Percentiles rank a stretch among this genome's conserved stretches.
Conservation (phyloP, 805 yeast species). For the Aciculoconidium aculeatum region DNA sequence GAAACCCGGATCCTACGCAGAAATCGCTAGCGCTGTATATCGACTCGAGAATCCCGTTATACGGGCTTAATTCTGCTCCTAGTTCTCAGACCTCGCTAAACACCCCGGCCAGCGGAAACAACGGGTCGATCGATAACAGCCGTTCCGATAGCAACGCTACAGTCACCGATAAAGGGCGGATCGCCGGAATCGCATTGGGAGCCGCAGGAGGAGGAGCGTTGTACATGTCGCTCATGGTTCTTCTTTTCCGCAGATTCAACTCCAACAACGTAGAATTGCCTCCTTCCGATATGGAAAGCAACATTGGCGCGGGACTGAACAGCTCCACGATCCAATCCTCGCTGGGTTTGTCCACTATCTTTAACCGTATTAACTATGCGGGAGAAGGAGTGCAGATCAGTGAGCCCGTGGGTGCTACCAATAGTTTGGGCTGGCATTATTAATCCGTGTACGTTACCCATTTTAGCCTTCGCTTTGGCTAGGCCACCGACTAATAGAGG, state of each 20-base stretch:
- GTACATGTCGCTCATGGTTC: constrained; percentile 56
- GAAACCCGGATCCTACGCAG: constrained; percentile 51
- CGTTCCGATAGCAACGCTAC: constrained; percentile 7
- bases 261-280: constrained; percentile 33
- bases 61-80: constrained; percentile 28
- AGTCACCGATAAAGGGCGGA: constrained; percentile 30
- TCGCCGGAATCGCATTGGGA: constrained; percentile 80
- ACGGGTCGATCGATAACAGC: constrained; percentile 32
- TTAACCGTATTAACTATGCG: constrained; percentile 19
- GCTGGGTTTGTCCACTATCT: constrained; percentile 23
- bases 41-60: constrained; percentile 62
- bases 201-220: constrained; percentile 70
- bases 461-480: too few species aligned
- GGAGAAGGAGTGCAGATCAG: constrained; percentile 43
- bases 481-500: too few species aligned
- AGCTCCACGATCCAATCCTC: constrained; percentile 12
- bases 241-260: constrained; percentile 48
- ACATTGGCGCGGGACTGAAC: constrained; percentile 19
- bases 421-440: constrained; percentile 65
- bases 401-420: constrained; percentile 62
- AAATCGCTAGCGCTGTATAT: constrained; percentile 59
- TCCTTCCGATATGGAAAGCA: constrained; percentile 35
- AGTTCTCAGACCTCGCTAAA: constrained; percentile 5
- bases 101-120: constrained; percentile 9
- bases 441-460: too few species aligned